phyloP scores from a whole-genome alignment of 768 basidiomycete species.

The Lactifluus pinguis region DNA sequence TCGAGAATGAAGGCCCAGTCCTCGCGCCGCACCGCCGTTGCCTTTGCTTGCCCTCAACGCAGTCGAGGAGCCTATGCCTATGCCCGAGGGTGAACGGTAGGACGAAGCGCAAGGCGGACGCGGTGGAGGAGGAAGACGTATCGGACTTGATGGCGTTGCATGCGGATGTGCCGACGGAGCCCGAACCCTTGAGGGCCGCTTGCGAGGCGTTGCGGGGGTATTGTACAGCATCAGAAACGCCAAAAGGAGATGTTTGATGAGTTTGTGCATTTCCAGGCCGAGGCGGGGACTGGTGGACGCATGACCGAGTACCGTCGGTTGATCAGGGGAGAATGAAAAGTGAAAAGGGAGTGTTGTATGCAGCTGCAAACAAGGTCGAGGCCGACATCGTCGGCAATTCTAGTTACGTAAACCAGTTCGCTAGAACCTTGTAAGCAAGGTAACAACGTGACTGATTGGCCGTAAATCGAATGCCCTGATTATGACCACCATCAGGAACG shows the following conservation, averaged over 20 bases:
- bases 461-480: no score
- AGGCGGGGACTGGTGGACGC: slow-evolving; percentile 81
- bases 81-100: slow-evolving; percentile 10
- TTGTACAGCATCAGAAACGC: slow-evolving; percentile 55
- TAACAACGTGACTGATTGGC: no score
- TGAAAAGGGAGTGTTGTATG: no score
- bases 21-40: slow-evolving; percentile 22
- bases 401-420: no score
- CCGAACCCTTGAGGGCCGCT: slow-evolving; percentile 40
- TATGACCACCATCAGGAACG: no score
- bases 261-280: slow-evolving; percentile 73
- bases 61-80: slow-evolving; percentile 25
- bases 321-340: no score
- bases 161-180: slow-evolving; percentile 47
- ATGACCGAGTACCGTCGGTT: slow-evolving; percentile 86
- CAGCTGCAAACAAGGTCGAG: no score
- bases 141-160: slow-evolving; percentile 56
- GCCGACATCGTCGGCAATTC: no score
- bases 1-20: no score
- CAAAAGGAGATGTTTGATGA: slow-evolving; percentile 67
- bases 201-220: slow-evolving; percentile 60
- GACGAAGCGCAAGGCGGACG: slow-evolving; percentile 38
- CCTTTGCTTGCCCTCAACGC: slow-evolving; percentile 33
- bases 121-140: slow-evolving; percentile 44
- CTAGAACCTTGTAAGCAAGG: no score